phyloP scores from a whole-genome alignment of 345 rosid genomes.

The Moringa oleifera region DNA sequence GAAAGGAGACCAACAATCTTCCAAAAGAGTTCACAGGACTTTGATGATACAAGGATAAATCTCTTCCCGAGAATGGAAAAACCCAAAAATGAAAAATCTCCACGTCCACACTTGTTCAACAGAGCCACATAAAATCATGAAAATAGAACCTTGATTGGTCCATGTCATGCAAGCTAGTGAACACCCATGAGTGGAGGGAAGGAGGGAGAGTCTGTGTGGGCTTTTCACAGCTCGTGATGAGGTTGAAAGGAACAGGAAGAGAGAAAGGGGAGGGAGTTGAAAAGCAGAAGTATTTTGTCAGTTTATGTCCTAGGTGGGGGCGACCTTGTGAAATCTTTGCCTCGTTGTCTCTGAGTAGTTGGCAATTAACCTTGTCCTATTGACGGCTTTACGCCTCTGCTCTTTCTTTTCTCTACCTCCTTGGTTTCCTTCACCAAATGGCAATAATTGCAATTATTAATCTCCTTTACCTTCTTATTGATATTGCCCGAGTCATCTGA shows the following conservation, averaged over 20 bases:
- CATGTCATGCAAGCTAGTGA: conserved; percentile 26
- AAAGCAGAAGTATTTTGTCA: conserved; percentile 18
- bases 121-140: background rate
- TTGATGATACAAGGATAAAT: too few relatives aligned
- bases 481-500: background rate
- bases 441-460: background rate
- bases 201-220: background rate
- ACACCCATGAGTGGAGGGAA: background rate
- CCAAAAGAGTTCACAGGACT: too few relatives aligned
- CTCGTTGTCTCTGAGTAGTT: conserved; percentile 26
- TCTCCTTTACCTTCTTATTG: background rate
- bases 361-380: conserved; percentile 22
- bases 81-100: background rate
- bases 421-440: background rate
- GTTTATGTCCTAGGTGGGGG: conserved; percentile 12
- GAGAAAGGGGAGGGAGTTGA: background rate
- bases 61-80: too few relatives aligned
- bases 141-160: conserved; percentile 11
- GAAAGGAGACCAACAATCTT: too few relatives aligned
- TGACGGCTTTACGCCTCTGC: background rate
- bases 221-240: conserved; percentile 28
- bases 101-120: conserved; percentile 5
- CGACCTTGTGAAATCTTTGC: conserved; percentile 26
- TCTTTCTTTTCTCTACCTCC: background rate
- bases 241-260: background rate